Conservation (phyloP, 208 protist genomes). For the Trypanosoma scelopori region DNA sequence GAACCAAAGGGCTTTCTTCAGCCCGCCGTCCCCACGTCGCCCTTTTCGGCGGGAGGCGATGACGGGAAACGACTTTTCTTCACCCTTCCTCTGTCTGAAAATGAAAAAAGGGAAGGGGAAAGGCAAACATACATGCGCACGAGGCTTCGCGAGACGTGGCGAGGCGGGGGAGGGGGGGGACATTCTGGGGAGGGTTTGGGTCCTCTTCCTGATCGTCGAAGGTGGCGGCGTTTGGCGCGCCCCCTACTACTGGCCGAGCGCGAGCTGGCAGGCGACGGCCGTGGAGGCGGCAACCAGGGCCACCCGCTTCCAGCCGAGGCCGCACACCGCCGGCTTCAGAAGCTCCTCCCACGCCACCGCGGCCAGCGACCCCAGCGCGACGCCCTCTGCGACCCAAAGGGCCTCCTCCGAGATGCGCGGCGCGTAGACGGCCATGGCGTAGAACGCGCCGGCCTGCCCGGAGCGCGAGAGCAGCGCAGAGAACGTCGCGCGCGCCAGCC, state of each 20-base stretch:
- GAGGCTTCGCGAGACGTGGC: too few relatives aligned
- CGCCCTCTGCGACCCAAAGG: slow-evolving; percentile 2
- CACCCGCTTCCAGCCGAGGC: neutral
- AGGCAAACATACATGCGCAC: too few relatives aligned
- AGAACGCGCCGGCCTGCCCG: slow-evolving; percentile 10
- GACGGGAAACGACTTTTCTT: too few relatives aligned
- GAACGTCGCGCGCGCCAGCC: slow-evolving; percentile 2
- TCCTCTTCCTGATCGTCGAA: too few relatives aligned
- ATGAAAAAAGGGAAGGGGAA: too few relatives aligned
- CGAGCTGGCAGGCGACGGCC: neutral
- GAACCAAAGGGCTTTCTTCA: too few relatives aligned
- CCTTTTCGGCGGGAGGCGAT: too few relatives aligned
- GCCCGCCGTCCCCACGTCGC: too few relatives aligned
- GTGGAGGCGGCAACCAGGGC: neutral
- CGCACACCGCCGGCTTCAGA: neutral
- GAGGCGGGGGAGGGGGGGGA: too few relatives aligned
- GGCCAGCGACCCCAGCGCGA: slow-evolving; percentile 19
- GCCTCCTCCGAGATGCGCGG: slow-evolving; percentile 6
- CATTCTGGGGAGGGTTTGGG: too few relatives aligned
- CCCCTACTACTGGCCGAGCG: neutral
- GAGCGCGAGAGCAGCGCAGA: neutral
- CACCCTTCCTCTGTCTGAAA: too few relatives aligned
- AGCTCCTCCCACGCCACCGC: slow-evolving; percentile 16
- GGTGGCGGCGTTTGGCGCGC: too few relatives aligned
- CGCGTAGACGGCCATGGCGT: neutral